Percentiles rank a stretch among this genome's conserved stretches.
Evolutionary conservation across 345 rosid genomes (phyloP).

Genomic region (Aurinia saxatilis): DNA sequence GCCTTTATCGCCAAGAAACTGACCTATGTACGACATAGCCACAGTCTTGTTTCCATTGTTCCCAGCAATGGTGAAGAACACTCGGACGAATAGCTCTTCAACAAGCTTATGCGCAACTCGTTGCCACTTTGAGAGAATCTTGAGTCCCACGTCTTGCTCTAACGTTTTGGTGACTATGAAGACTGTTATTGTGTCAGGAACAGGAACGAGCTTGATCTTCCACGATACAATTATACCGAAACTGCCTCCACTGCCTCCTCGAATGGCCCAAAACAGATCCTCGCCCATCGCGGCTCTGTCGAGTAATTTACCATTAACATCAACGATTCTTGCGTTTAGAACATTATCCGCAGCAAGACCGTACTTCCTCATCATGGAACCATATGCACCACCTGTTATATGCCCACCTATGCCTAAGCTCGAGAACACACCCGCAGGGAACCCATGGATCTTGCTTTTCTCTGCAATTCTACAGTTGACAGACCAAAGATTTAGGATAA

Average conservation of each 20-base stretch:
- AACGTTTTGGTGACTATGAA: constrained; percentile 30
- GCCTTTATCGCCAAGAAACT: constrained; percentile 38
- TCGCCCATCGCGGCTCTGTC: constrained; percentile 52
- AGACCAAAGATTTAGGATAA: too few species aligned
- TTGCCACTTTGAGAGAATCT: constrained; percentile 46
- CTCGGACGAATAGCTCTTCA: constrained; percentile 46
- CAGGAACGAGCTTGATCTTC: constrained; percentile 57
- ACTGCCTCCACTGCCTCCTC: constrained; percentile 49
- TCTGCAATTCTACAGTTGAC: constrained; percentile 57
- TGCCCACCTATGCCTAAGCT: constrained; percentile 59
- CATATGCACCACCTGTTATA: constrained; percentile 58
- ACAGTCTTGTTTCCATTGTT: constrained; percentile 27
- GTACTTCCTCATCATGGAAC: constrained; percentile 60
- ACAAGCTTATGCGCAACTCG: constrained; percentile 36
- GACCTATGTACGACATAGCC: constrained; percentile 24
- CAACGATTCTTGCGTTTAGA: constrained; percentile 51
- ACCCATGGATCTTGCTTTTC: constrained; percentile 50
- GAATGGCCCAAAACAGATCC: constrained; percentile 31
- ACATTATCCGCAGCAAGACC: constrained; percentile 74
- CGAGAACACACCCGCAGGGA: constrained; percentile 47
- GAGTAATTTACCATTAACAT: constrained; percentile 41
- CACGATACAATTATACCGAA: constrained; percentile 54
- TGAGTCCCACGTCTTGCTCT: constrained; percentile 31
- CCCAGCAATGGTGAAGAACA: neutral
- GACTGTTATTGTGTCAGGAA: constrained; percentile 26